A percentile compares a stretch with the other conserved stretches of the same genome.
These are phyloP conservation scores for Austroboletus eburneus DNA, from an alignment of 768 basidiomycete genomes.

Conservation along the genomic window DNA sequence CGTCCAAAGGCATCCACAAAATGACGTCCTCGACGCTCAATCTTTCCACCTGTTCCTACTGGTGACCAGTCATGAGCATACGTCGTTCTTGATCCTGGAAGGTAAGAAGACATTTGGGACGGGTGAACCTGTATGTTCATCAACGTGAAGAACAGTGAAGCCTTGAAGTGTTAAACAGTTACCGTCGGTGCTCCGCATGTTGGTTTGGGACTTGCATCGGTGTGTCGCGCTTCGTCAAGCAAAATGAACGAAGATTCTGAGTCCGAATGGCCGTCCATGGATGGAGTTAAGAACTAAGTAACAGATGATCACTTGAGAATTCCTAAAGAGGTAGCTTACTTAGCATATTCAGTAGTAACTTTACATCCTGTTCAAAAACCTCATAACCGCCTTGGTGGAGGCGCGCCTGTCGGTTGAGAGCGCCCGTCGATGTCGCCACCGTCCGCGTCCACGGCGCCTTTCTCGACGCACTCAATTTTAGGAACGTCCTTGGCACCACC, in stretches of 20 bases:
- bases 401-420: too few species aligned
- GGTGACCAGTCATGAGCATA: slow-evolving; percentile 76
- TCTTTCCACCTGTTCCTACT: slow-evolving; percentile 48
- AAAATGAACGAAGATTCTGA: slow-evolving; percentile 49
- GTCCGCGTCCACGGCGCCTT: too few species aligned
- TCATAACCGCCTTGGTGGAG: too few species aligned
- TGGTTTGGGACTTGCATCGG: not conserved
- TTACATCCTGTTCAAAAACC: too few species aligned
- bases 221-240: slow-evolving; percentile 28
- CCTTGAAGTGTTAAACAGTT: not conserved
- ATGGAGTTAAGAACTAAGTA: too few species aligned
- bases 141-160: not conserved
- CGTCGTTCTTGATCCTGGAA: slow-evolving; percentile 43
- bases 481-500: too few species aligned
- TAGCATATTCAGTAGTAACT: too few species aligned
- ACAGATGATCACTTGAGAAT: too few species aligned
- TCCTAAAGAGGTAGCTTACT: too few species aligned
- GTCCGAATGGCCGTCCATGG: slow-evolving; percentile 28
- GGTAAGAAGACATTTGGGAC: slow-evolving; percentile 42
- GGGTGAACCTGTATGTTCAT: slow-evolving; percentile 37
- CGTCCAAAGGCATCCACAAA: slow-evolving; percentile 80
- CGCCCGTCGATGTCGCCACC: too few species aligned
- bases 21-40: slow-evolving; percentile 67
- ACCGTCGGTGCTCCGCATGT: slow-evolving; percentile 5
- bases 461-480: too few species aligned